These are phyloP conservation scores for Phylloporus arenicola DNA, from an alignment of 768 basidiomycete genomes.

Conservation along the genomic window DNA sequence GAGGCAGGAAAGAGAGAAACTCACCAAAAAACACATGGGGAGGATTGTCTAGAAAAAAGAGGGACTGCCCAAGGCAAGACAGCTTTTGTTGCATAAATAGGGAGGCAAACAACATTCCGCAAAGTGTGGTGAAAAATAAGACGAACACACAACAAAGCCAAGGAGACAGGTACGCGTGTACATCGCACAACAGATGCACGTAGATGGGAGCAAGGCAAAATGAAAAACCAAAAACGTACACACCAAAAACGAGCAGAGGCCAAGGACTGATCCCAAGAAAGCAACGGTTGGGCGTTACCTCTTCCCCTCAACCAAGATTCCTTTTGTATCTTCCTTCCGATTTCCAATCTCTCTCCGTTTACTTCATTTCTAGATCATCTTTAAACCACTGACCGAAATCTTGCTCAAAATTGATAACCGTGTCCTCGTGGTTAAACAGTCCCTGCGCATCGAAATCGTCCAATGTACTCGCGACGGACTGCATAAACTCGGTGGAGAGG, in stretches of 20 bases:
- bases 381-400: constrained; percentile 78
- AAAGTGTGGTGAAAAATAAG: constrained; percentile 1
- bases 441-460: constrained; percentile 34
- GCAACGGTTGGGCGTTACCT: not conserved
- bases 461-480: constrained; percentile 36
- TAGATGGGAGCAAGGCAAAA: constrained; percentile 9
- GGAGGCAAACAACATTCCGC: constrained; percentile 13
- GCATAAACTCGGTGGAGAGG: constrained; percentile 40
- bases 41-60: constrained; percentile 7
- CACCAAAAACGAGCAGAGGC: constrained; percentile 2
- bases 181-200: constrained; percentile 8
- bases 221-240: constrained; percentile 4
- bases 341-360: not conserved
- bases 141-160: constrained; percentile 4
- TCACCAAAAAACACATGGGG: not conserved
- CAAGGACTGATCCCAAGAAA: constrained; percentile 9
- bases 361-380: constrained; percentile 35
- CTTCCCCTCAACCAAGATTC: not conserved
- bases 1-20: not conserved
- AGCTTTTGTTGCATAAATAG: constrained; percentile 30
- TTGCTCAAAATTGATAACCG: constrained; percentile 58
- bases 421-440: constrained; percentile 42
- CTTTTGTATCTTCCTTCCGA: not conserved
- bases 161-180: constrained; percentile 14
- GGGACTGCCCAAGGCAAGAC: constrained; percentile 5